A percentile compares a stretch with the other conserved stretches of the same genome.
These are phyloP conservation scores for Mycosphaerella sp. DNA, from an alignment of 2,329 filamentous ascomycete genomes.

Conservation along the genomic window DNA sequence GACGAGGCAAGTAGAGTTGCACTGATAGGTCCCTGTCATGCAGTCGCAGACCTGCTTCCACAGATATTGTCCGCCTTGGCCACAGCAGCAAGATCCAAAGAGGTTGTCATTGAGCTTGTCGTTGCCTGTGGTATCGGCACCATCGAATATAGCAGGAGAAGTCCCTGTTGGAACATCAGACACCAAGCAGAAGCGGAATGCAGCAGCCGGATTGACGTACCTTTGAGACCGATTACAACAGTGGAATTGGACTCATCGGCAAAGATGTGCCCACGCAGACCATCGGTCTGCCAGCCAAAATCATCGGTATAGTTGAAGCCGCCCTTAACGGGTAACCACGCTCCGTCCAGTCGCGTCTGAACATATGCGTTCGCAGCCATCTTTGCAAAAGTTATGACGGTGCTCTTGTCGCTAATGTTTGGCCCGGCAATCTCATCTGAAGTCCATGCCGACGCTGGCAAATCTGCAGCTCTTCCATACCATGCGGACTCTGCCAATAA, in stretches of 20 bases:
- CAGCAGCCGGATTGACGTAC: conserved; percentile 34
- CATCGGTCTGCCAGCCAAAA: conserved; percentile 89
- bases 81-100: conserved; percentile 97
- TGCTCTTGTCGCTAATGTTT: conserved; percentile 77
- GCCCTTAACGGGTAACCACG: conserved; percentile 76
- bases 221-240: conserved; percentile 86
- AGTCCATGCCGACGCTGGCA: conserved; percentile 73
- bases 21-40: conserved; percentile 76
- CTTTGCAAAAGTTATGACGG: conserved; percentile 73
- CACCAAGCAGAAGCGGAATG: neutral
- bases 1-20: conserved; percentile 84
- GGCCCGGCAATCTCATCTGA: conserved; percentile 71
- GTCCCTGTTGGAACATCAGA: conserved; percentile 7
- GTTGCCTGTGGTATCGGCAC: conserved; percentile 92
- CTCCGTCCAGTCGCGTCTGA: conserved; percentile 58
- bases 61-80: conserved; percentile 80
- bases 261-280: conserved; percentile 86
- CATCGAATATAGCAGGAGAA: conserved; percentile 78
- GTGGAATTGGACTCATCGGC: conserved; percentile 79
- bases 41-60: conserved; percentile 95
- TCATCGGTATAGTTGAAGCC: conserved; percentile 79
- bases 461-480: conserved; percentile 58
- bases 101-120: conserved; percentile 98
- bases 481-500: conserved; percentile 67
- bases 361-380: conserved; percentile 92